phyloP scores from a whole-genome alignment of 2,329 filamentous ascomycete genomes.

The Hymenoscyphus salicellus region DNA sequence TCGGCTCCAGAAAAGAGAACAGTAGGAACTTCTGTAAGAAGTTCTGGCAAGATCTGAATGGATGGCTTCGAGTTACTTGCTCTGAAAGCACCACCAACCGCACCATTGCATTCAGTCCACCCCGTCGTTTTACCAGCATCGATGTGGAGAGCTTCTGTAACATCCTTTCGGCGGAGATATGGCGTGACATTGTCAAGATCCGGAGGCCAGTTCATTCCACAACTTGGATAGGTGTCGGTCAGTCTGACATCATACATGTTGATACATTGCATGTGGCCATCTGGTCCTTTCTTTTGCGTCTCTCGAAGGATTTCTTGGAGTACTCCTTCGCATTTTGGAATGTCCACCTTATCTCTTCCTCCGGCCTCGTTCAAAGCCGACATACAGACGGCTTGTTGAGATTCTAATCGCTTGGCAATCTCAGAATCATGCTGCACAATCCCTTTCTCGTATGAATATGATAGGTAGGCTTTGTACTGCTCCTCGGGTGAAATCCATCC shows the following conservation, averaged over 20 bases:
- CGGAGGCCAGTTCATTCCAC: slow-evolving; percentile 97
- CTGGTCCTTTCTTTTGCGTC: slow-evolving; percentile 55
- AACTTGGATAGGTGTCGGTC: slow-evolving; percentile 74
- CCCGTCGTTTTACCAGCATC: slow-evolving; percentile 77
- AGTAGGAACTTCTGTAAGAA: slow-evolving; percentile 74
- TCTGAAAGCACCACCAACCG: slow-evolving; percentile 70
- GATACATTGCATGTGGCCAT: slow-evolving; percentile 59
- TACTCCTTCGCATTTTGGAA: slow-evolving; percentile 70
- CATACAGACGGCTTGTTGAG: slow-evolving; percentile 66
- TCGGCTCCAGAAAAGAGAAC: slow-evolving; percentile 90
- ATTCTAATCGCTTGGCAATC: slow-evolving; percentile 62
- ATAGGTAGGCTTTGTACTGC: slow-evolving; percentile 85
- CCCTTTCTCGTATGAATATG: slow-evolving; percentile 74
- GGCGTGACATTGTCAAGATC: slow-evolving; percentile 75
- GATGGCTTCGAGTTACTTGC: slow-evolving; percentile 70
- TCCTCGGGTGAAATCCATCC: slow-evolving; percentile 92
- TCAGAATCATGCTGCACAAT: slow-evolving; percentile 67
- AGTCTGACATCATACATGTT: slow-evolving; percentile 98
- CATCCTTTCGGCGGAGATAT: slow-evolving; percentile 80
- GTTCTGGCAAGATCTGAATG: slow-evolving; percentile 69
- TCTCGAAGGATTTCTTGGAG: slow-evolving; percentile 68
- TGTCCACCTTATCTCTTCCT: slow-evolving; percentile 62
- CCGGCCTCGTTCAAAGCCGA: slow-evolving; percentile 57
- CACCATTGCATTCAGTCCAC: slow-evolving; percentile 86
- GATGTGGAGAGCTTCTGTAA: slow-evolving; percentile 77